Percentiles rank a stretch among this genome's conserved stretches.
These are phyloP conservation scores for Botrytis aclada DNA, from an alignment of 2,329 filamentous ascomycete species.

Conservation along the genomic window DNA sequence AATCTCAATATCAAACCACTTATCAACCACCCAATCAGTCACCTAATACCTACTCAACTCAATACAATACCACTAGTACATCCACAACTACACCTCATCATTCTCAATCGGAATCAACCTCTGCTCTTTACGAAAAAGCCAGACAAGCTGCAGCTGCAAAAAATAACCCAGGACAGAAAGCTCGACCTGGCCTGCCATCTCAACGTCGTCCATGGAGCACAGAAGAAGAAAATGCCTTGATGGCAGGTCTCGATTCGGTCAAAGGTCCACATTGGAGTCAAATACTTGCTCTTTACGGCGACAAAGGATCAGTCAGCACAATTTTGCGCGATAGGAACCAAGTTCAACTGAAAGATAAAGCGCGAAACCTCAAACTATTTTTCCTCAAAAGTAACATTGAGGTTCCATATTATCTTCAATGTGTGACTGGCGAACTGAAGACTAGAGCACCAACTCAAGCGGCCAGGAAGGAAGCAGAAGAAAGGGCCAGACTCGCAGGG, in stretches of 20 bases:
- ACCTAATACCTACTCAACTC: conserved; percentile 14
- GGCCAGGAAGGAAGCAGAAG: conserved; percentile 65
- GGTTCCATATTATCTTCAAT: conserved; percentile 82
- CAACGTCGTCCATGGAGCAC: conserved; percentile 78
- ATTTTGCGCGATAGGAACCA: conserved; percentile 86
- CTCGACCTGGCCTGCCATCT: conserved; percentile 51
- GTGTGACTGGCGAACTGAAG: conserved; percentile 85
- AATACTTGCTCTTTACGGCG: conserved; percentile 79
- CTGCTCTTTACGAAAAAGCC: conserved; percentile 56
- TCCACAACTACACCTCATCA: conserved; percentile 32
- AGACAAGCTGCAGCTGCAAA: conserved; percentile 54
- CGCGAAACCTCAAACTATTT: conserved; percentile 83
- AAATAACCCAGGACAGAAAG: conserved; percentile 48
- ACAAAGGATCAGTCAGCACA: conserved; percentile 74
- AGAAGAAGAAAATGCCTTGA: conserved; percentile 85
- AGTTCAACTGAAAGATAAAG: conserved; percentile 90
- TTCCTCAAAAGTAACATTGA: conserved; percentile 90
- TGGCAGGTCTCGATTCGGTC: conserved; percentile 83
- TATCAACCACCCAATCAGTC: conserved; percentile 21
- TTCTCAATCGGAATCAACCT: conserved; percentile 46
- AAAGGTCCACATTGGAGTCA: conserved; percentile 93
- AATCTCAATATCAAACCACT: conserved; percentile 29
- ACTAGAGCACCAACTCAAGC: conserved; percentile 75
- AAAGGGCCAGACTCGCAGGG: conserved; percentile 56
- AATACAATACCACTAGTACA: conserved; percentile 18